phyloP scores from a whole-genome alignment of 106 monocot genomes.

The Acorus gramineus region DNA sequence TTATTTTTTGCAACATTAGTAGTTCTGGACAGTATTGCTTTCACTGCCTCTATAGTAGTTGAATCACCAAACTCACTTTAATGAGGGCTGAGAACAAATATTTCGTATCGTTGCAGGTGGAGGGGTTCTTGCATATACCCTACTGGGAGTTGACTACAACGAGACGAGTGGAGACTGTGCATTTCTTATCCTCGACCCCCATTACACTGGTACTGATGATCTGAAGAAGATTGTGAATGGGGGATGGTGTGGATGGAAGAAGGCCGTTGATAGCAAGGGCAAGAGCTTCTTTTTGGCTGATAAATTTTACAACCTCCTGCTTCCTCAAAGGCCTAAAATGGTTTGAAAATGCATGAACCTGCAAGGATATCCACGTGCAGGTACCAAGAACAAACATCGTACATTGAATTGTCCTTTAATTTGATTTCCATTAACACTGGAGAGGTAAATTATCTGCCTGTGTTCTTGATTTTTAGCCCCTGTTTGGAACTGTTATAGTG shows the following conservation, averaged over 20 bases:
- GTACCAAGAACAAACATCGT: no score
- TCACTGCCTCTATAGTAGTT: no score
- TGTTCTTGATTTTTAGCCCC: no score
- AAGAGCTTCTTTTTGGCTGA: conserved; percentile 85
- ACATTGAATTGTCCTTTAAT: no score
- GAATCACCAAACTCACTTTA: background rate
- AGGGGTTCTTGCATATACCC: conserved; percentile 91
- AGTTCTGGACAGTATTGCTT: no score
- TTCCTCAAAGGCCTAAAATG: conserved; percentile 95
- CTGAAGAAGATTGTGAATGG: conserved; percentile 73
- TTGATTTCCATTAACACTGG: no score
- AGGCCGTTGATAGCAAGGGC: conserved; percentile 78
- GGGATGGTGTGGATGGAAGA: conserved; percentile 99
- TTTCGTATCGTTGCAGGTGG: conserved; percentile 44
- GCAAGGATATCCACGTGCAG: no score
- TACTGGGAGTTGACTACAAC: conserved; percentile 86
- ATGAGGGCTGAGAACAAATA: background rate
- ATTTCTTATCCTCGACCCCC: conserved; percentile 97
- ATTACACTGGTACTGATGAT: conserved; percentile 85
- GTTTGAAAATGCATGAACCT: conserved; percentile 25
- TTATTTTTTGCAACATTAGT: no score
- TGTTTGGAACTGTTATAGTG: no score
- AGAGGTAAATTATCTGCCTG: no score
- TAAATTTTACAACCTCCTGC: conserved; percentile 94
- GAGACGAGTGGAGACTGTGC: conserved; percentile 81